Evolutionary conservation across 176 grass and related monocot species (phyloP).

Genomic region (Juncus effusus): DNA sequence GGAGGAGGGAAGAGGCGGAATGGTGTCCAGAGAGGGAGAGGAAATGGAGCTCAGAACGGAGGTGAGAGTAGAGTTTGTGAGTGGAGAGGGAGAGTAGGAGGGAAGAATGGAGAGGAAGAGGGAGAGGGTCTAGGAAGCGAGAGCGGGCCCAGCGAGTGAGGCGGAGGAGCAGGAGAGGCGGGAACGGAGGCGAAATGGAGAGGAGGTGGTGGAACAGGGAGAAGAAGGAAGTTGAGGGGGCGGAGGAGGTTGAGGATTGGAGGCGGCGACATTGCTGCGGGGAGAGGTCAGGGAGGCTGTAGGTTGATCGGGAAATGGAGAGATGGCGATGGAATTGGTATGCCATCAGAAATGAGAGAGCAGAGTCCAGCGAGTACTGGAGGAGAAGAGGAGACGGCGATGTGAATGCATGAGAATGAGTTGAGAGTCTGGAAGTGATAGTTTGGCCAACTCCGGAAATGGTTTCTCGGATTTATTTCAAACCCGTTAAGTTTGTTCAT

Average conservation of each 20-base stretch:
- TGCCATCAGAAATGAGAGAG: too few relatives aligned
- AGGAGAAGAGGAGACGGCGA: too few relatives aligned
- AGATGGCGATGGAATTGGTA: too few relatives aligned
- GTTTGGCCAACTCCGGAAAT: too few relatives aligned
- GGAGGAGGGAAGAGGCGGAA: constrained; percentile 52
- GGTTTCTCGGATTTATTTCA: too few relatives aligned
- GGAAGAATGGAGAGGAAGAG: constrained; percentile 52
- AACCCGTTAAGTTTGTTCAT: too few relatives aligned
- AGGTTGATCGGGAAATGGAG: too few relatives aligned
- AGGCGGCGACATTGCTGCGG: constrained; percentile 30
- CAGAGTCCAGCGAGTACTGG: too few relatives aligned
- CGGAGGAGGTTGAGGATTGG: constrained; percentile 26
- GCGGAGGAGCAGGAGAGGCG: constrained; percentile 24
- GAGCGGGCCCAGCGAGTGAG: too few relatives aligned
- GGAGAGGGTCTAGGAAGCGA: neutral
- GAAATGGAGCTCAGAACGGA: constrained; percentile 68
- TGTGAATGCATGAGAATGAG: too few relatives aligned
- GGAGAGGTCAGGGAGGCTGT: constrained; percentile 32
- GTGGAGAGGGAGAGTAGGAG: constrained; percentile 66
- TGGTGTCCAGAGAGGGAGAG: constrained; percentile 41
- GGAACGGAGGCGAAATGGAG: constrained; percentile 45
- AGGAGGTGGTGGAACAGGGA: constrained; percentile 45
- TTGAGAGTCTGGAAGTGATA: too few relatives aligned
- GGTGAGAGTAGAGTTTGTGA: constrained; percentile 35
- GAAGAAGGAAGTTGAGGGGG: neutral